Evolutionary conservation across 2,329 filamentous ascomycete species (phyloP).

Genomic region (Metarhizium sp.): DNA sequence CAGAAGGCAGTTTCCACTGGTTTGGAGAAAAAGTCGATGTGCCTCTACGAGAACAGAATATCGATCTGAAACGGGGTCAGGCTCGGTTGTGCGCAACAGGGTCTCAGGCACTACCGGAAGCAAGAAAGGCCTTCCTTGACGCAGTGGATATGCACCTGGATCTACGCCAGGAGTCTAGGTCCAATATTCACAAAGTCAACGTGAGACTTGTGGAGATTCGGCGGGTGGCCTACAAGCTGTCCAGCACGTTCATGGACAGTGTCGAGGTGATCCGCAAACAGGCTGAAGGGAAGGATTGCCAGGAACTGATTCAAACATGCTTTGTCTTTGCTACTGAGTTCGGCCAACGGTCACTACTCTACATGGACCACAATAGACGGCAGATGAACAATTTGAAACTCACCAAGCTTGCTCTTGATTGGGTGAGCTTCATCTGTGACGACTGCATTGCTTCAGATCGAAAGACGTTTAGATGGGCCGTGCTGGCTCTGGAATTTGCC

Average conservation of each 20-base stretch:
- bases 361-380: constrained; percentile 90
- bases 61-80: constrained; percentile 80
- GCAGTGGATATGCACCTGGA: constrained; percentile 78
- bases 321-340: constrained; percentile 99
- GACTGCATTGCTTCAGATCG: constrained; percentile 91
- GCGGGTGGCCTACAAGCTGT: constrained; percentile 90
- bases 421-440: constrained; percentile 96
- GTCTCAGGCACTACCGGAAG: constrained; percentile 68
- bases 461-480: constrained; percentile 96
- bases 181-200: constrained; percentile 89
- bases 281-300: constrained; percentile 74
- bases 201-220: constrained; percentile 86
- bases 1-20: constrained; percentile 73
- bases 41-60: constrained; percentile 63
- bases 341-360: constrained; percentile 84
- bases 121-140: constrained; percentile 68
- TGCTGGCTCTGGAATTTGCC: constrained; percentile 87
- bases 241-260: constrained; percentile 97
- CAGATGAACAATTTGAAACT: constrained; percentile 97
- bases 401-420: constrained; percentile 86
- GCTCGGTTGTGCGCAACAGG: constrained; percentile 83
- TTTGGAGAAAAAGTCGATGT: constrained; percentile 66
- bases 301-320: constrained; percentile 94
- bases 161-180: constrained; percentile 82
- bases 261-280: constrained; percentile 88